A percentile compares a stretch with the other conserved stretches of the same genome.
These are phyloP conservation scores for Coemansia sp. DNA, from an alignment of 192 early-diverging fungal genomes.

Conservation along the genomic window DNA sequence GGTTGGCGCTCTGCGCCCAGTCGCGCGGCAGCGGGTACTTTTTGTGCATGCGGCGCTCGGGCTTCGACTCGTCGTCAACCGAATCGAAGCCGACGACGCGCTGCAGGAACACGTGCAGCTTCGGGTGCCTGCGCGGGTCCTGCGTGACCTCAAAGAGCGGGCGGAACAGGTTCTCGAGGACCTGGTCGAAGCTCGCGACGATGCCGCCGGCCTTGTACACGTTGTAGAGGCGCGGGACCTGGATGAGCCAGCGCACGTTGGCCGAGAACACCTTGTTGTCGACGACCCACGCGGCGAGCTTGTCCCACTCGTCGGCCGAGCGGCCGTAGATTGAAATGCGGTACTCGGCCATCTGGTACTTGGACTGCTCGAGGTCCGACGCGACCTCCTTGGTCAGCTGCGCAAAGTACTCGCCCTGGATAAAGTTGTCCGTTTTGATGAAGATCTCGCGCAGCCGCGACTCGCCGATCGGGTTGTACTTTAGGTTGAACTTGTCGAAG, in stretches of 20 bases:
- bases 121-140: conserved; percentile 82
- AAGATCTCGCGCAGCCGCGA: conserved; percentile 94
- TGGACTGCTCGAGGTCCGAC: conserved; percentile 85
- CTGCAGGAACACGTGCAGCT: conserved; percentile 90
- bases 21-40: conserved; percentile 72
- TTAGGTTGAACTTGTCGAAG: conserved; percentile 96
- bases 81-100: conserved; percentile 92
- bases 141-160: conserved; percentile 90
- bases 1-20: conserved; percentile 66
- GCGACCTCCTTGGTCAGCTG: conserved; percentile 93
- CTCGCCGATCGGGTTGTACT: conserved; percentile 95
- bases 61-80: conserved; percentile 93
- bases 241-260: conserved; percentile 96
- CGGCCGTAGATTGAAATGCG: conserved; percentile 92
- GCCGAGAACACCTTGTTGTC: conserved; percentile 85
- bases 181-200: conserved; percentile 71
- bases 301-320: conserved; percentile 86
- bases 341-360: conserved; percentile 95
- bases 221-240: conserved; percentile 88
- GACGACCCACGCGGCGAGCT: conserved; percentile 88
- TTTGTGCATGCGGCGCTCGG: conserved; percentile 76
- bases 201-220: conserved; percentile 69
- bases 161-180: conserved; percentile 79
- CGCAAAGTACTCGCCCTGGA: conserved; percentile 83
- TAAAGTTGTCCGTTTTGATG: conserved; percentile 92